These are phyloP conservation scores for Debaryomycetaceae sp. DNA, from an alignment of 1,139 yeast species.

Conservation along the genomic window DNA sequence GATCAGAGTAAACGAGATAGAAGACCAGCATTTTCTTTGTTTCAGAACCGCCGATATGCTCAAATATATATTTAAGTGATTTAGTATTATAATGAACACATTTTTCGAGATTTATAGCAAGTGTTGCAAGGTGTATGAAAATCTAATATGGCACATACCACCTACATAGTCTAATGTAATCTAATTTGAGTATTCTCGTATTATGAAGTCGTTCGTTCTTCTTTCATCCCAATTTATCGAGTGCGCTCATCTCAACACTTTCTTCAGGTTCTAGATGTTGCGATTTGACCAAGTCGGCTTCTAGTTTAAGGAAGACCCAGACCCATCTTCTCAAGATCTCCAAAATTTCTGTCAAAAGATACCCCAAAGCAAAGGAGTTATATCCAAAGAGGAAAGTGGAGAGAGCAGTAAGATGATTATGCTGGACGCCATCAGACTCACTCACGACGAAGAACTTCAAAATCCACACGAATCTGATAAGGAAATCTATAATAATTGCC, in stretches of 20 bases:
- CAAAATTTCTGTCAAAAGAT: constrained; percentile 59
- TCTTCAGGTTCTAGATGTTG: constrained; percentile 3
- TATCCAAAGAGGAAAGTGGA: constrained; percentile 38
- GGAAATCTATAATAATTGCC: constrained; percentile 58
- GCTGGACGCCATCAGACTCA: constrained; percentile 15
- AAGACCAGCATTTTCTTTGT: too few species aligned
- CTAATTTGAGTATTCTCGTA: too few species aligned
- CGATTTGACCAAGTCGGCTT: constrained; percentile 61
- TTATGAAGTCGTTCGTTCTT: too few species aligned
- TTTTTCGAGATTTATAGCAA: too few species aligned
- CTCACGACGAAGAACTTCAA: constrained; percentile 42
- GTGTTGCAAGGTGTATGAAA: too few species aligned
- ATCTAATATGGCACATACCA: too few species aligned
- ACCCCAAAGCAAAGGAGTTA: constrained; percentile 55
- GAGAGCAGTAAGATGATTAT: constrained; percentile 12
- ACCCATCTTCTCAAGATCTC: constrained; percentile 82
- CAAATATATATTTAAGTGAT: too few species aligned
- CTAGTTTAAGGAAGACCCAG: constrained; percentile 85
- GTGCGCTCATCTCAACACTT: background rate
- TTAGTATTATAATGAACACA: too few species aligned
- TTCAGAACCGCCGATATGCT: background rate
- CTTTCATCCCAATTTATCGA: background rate
- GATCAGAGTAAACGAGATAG: too few species aligned
- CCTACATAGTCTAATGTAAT: too few species aligned
- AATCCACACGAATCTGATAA: constrained; percentile 74